Evolutionary conservation across 345 rosid genomes (phyloP), one percentile per base, ranked within the genome.

Genomic region (Salix exigua): DNA sequence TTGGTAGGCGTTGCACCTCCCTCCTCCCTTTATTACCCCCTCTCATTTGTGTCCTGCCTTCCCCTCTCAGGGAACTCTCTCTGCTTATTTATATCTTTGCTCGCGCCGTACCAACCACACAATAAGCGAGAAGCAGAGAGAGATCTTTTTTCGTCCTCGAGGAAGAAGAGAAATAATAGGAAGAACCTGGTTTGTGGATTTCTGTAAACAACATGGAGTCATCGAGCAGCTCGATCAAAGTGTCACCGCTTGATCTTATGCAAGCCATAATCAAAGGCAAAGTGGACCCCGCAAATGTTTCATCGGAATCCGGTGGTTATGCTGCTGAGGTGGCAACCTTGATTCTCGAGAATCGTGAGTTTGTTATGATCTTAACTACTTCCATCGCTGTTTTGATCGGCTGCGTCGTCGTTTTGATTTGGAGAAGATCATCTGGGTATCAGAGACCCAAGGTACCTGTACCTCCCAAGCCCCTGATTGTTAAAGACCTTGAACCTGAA

Each of bases 321-420:
- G 83, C 71, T 6, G 66, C 70, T 19, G 96, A 88, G 77, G 77
- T 89, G 12, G 79, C 92, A 25, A 70, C 96, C 10, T 5, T 82
- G 70, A 74, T 82, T 10, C 37, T 70, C 1, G 94, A 93, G 83
- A 93, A 92, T 77, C 88, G 91, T 4, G 91, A 94, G 90, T 74
- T 94, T 70, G 89, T 91, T 0, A 86, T 90, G 90, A 70, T 96
- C 42, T 77, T 96, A 2, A 83, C 99, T 11, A 96, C 99, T 71
- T 92, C 98, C 67, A 82, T 96, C 37, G 98, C 99, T 0, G 93
- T 96, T 55, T 78, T 96, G 64, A 80, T 96, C 65, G 99, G 99
- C 16, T 94, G 97, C 79, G 93, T 88, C n/a, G 89, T 94, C 35
- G 84, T 91, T 48, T 84, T 96, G 21, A 68, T 94, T 7, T 92